Conservation (phyloP, 352 stramenopile species). For the Pythium sp. region DNA sequence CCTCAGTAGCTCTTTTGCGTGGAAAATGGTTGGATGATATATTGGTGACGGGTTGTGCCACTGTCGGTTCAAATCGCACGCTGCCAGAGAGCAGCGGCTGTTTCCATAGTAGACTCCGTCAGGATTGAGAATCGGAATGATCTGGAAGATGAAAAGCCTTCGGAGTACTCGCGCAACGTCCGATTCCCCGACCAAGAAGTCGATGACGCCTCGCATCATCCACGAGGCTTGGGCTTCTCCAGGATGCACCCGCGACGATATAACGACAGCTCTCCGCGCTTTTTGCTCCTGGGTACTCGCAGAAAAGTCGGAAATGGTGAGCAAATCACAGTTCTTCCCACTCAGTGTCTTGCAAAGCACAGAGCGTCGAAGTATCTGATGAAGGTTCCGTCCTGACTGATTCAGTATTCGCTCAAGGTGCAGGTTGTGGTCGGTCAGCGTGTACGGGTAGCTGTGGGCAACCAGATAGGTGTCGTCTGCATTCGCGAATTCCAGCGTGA, state of each 20-base stretch:
- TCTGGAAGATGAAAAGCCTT: constrained; percentile 88
- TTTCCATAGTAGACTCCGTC: constrained; percentile 93
- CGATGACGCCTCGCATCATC: constrained; percentile 92
- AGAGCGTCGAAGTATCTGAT: constrained; percentile 37
- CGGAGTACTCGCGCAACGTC: constrained; percentile 67
- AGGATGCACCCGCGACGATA: constrained; percentile 88
- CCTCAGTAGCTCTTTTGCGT: constrained; percentile 80
- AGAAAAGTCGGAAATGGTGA: constrained; percentile 73
- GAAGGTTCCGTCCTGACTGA: constrained; percentile 1
- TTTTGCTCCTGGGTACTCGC: constrained; percentile 30
- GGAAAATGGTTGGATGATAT: constrained; percentile 88
- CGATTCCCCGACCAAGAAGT: constrained; percentile 82
- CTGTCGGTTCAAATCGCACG: constrained; percentile 86
- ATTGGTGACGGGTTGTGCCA: constrained; percentile 72
- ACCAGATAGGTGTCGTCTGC: constrained; percentile 84
- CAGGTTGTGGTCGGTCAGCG: constrained; percentile 70
- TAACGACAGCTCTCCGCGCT: constrained; percentile 50
- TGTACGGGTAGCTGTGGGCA: constrained; percentile 93
- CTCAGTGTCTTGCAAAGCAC: constrained; percentile 61
- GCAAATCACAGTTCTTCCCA: constrained; percentile 58
- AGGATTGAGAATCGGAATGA: constrained; percentile 94
- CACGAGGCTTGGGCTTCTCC: constrained; percentile 90
- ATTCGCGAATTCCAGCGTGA: constrained; percentile 83
- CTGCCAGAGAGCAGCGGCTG: constrained; percentile 84
- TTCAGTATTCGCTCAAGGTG: constrained; percentile 50